Conservation (phyloP, 2,329 filamentous ascomycete genomes). For the Aspergillus hiratsukae region DNA sequence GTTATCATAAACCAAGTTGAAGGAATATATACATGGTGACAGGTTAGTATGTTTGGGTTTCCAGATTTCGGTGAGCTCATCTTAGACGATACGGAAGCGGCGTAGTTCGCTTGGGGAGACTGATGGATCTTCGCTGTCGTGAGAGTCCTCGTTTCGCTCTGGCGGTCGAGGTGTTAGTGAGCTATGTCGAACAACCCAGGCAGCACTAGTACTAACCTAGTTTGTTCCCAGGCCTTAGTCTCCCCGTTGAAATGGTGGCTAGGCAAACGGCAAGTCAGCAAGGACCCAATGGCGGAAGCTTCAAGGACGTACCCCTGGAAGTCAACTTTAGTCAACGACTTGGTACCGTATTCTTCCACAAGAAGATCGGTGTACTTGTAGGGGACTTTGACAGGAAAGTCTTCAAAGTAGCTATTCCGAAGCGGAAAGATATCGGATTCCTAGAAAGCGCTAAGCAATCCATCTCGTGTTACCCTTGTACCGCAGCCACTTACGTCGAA, state of each 20-base stretch:
- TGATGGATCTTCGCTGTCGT: conserved; percentile 2
- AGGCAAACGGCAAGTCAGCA: not conserved
- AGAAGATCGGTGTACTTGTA: conserved; percentile 54
- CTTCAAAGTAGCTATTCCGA: conserved; percentile 52
- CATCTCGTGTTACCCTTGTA: not conserved
- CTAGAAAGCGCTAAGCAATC: conserved; percentile 12
- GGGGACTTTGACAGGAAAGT: conserved; percentile 50
- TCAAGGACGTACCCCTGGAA: conserved; percentile 37
- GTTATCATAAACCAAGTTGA: not conserved
- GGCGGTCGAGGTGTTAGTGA: not conserved
- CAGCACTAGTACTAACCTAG: conserved; percentile 7
- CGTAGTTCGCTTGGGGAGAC: conserved; percentile 5
- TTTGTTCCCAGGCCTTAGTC: conserved; percentile 28
- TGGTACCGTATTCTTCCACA: conserved; percentile 51
- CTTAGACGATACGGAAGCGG: conserved; percentile 5
- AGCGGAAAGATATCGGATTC: conserved; percentile 55
- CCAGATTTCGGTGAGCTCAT: not conserved
- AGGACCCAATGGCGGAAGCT: not conserved
- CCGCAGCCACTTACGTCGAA: conserved; percentile 38
- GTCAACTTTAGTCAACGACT: conserved; percentile 43
- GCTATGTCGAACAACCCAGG: not conserved
- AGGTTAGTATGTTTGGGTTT: not conserved
- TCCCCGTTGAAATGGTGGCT: conserved; percentile 33
- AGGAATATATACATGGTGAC: not conserved
- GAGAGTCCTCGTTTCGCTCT: conserved; percentile 7